These are phyloP conservation scores for Fusarium temperatum DNA, from an alignment of 2,329 filamentous ascomycete species.

Conservation along the genomic window DNA sequence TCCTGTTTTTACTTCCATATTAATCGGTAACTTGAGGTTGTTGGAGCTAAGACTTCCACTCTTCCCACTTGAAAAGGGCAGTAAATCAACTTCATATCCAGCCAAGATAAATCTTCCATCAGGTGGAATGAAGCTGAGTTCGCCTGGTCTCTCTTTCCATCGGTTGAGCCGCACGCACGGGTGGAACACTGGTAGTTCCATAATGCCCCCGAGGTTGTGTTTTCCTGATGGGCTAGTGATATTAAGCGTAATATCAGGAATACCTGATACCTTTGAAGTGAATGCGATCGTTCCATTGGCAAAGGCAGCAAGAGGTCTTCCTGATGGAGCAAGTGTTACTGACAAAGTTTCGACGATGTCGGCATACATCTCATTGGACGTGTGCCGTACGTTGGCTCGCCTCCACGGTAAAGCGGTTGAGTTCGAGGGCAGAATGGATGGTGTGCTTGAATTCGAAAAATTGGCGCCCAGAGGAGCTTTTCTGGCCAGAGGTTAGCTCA, in stretches of 20 bases:
- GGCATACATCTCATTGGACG: constrained; percentile 96
- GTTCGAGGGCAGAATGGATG: constrained; percentile 56
- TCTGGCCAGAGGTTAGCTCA: constrained; percentile 42
- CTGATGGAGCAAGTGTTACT: constrained; percentile 90
- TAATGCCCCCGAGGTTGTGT: constrained; percentile 75
- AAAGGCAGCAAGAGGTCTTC: constrained; percentile 84
- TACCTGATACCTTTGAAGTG: constrained; percentile 91
- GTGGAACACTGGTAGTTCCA: constrained; percentile 94
- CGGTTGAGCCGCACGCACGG: constrained; percentile 90
- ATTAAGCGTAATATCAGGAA: constrained; percentile 87
- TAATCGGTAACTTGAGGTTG: constrained; percentile 82
- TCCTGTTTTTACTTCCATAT: constrained; percentile 81
- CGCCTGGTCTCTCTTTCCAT: constrained; percentile 89
- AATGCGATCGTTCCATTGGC: constrained; percentile 94
- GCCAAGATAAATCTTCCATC: constrained; percentile 94
- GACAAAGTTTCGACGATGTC: constrained; percentile 91
- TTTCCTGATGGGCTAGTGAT: constrained; percentile 84
- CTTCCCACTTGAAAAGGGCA: constrained; percentile 73
- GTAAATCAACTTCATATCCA: constrained; percentile 91
- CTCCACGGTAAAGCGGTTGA: constrained; percentile 81
- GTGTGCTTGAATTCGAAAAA: constrained; percentile 50
- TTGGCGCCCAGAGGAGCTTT: constrained; percentile 52
- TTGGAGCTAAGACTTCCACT: constrained; percentile 64
- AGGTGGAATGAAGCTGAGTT: constrained; percentile 94
- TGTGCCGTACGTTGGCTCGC: constrained; percentile 90